Evolutionary conservation across 441 rosid genomes (phyloP).

Genomic region (Erodium chrysanthum): DNA sequence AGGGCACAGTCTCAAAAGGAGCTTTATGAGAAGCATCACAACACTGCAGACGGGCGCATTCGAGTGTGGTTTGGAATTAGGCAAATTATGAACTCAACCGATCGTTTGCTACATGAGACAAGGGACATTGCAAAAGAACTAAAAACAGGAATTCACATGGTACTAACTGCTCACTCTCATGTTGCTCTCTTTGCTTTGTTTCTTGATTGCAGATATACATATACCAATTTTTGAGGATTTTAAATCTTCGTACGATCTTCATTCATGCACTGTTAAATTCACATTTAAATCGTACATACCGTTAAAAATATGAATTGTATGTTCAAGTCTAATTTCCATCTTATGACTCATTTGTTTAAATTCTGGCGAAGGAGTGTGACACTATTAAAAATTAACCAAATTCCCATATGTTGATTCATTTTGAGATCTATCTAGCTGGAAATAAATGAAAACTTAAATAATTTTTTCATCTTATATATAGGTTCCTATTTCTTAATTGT

Average conservation of each 20-base stretch:
- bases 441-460: background rate
- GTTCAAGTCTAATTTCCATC: background rate
- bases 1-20: constrained; percentile 50
- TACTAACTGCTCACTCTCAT: constrained; percentile 15
- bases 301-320: background rate
- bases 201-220: background rate
- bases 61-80: constrained; percentile 64
- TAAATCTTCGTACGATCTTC: background rate
- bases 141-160: constrained; percentile 69
- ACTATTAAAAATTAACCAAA: background rate
- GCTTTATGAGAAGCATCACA: constrained; percentile 45
- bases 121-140: constrained; percentile 46
- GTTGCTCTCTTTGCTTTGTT: constrained; percentile 4
- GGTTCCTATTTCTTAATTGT: background rate
- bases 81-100: constrained; percentile 59
- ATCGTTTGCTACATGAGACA: constrained; percentile 45
- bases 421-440: background rate
- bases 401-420: background rate
- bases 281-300: background rate
- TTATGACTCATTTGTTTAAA: background rate
- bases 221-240: background rate
- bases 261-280: background rate
- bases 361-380: background rate
- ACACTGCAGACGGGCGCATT: constrained; percentile 55
- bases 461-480: background rate